phyloP scores from a whole-genome alignment of 495 filamentous ascomycete species.

The Letharia columbiana region DNA sequence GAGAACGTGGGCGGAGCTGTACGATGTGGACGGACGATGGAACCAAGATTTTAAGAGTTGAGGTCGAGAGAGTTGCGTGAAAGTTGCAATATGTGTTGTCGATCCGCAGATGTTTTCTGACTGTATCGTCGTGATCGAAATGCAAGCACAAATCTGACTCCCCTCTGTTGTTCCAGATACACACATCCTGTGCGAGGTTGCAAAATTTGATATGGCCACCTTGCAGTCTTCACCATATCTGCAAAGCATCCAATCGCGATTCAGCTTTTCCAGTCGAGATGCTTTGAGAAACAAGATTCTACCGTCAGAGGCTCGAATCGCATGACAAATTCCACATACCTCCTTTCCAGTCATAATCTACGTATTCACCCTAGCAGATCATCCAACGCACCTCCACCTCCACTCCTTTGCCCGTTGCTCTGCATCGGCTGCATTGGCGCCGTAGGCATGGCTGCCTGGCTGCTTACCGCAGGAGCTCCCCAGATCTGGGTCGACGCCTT shows the following conservation, averaged over 20 bases:
- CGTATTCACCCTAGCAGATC: conserved; percentile 52
- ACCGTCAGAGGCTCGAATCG: background rate
- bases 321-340: background rate
- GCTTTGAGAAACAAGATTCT: background rate
- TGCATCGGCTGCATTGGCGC: conserved; percentile 32
- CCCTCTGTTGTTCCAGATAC: background rate
- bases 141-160: background rate
- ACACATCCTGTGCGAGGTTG: background rate
- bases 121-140: background rate
- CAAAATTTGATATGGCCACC: background rate
- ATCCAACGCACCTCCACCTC: conserved; percentile 49
- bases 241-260: conserved; percentile 9
- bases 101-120: background rate
- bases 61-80: background rate
- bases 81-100: background rate
- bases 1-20: background rate
- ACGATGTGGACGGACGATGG: background rate
- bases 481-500: conserved; percentile 92
- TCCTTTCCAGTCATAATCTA: background rate
- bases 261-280: background rate
- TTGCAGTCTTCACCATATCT: background rate
- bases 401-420: conserved; percentile 26
- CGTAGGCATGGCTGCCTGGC: conserved; percentile 25
- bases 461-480: conserved; percentile 54
- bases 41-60: background rate